Evolutionary conservation across 108 stramenopile genomes (phyloP).

Genomic region (Pseudonitzschia pungens): DNA sequence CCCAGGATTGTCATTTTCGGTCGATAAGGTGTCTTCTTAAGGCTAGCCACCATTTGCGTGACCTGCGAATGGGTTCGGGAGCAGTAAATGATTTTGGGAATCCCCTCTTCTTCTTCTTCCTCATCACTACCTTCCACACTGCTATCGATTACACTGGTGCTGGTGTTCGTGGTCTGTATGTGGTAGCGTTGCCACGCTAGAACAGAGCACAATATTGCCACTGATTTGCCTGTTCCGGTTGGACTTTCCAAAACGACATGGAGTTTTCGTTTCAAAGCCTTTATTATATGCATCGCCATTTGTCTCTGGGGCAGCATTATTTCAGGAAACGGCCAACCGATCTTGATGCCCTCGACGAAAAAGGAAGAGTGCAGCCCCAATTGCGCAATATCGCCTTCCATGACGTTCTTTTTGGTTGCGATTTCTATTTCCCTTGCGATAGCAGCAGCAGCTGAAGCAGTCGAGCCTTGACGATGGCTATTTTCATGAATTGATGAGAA

Average conservation of each 20-base stretch:
- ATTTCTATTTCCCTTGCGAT: background rate
- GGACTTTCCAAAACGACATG: slow-evolving; percentile 81
- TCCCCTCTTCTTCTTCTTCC: background rate
- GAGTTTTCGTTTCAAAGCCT: slow-evolving; percentile 55
- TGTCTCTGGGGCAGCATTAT: slow-evolving; percentile 73
- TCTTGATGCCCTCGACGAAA: slow-evolving; percentile 63
- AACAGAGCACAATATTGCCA: slow-evolving; percentile 70
- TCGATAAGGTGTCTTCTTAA: slow-evolving; percentile 87
- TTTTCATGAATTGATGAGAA: background rate
- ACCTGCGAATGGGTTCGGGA: slow-evolving; percentile 93
- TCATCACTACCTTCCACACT: background rate
- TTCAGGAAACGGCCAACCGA: slow-evolving; percentile 73
- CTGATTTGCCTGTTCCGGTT: slow-evolving; percentile 82
- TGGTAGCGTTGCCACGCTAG: slow-evolving; percentile 74
- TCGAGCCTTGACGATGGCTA: background rate
- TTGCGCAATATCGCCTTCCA: slow-evolving; percentile 67
- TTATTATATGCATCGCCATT: slow-evolving; percentile 74
- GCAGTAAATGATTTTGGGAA: slow-evolving; percentile 83
- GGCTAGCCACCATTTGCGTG: slow-evolving; percentile 89
- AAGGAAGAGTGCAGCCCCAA: slow-evolving; percentile 51
- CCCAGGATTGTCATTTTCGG: slow-evolving; percentile 89
- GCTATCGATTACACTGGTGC: background rate
- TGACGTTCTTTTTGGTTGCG: slow-evolving; percentile 12
- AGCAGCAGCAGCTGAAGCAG: background rate
- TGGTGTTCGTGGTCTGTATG: slow-evolving; percentile 13